Conservation (phyloP, 1,284 basidiomycete genomes). For the Trametes polyzona region DNA sequence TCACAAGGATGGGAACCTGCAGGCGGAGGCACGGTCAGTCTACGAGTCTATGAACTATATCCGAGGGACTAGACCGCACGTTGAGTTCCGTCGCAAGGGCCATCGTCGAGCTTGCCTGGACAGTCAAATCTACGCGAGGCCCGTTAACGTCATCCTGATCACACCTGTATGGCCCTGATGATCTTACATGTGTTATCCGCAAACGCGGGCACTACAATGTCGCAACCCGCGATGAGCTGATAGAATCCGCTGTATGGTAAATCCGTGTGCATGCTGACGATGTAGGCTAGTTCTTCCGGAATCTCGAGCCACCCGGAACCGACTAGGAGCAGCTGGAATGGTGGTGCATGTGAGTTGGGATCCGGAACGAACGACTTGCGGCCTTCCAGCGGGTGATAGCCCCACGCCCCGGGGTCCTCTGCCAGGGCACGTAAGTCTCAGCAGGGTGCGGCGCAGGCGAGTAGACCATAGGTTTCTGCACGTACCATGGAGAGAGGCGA, state of each 20-base stretch:
- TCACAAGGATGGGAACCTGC: conserved; percentile 43
- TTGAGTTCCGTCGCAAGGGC: conserved; percentile 41
- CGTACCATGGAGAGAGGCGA: conserved; percentile 34
- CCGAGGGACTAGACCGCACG: conserved; percentile 22
- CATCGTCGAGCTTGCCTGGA: conserved; percentile 44
- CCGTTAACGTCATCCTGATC: background rate
- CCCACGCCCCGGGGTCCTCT: conserved; percentile 42
- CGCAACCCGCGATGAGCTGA: conserved; percentile 39
- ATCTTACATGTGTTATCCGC: conserved; percentile 30
- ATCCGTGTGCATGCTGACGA: conserved; percentile 37
- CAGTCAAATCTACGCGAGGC: conserved; percentile 30
- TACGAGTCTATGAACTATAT: too few species aligned
- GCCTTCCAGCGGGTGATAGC: conserved; percentile 38
- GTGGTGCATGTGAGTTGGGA: conserved; percentile 27
- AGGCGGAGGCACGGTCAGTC: background rate
- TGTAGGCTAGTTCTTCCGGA: conserved; percentile 38
- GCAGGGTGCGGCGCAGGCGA: too few species aligned
- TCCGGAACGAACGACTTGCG: conserved; percentile 34
- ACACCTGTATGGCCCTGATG: background rate
- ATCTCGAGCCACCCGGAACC: conserved; percentile 40
- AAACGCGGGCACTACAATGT: conserved; percentile 44
- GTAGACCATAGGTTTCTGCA: background rate
- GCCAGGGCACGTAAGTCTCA: too few species aligned
- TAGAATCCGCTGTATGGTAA: conserved; percentile 42
- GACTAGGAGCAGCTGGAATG: conserved; percentile 40